Evolutionary conservation across 75 land plant genomes (phyloP).

Genomic region (Cryptomeria japonica): DNA sequence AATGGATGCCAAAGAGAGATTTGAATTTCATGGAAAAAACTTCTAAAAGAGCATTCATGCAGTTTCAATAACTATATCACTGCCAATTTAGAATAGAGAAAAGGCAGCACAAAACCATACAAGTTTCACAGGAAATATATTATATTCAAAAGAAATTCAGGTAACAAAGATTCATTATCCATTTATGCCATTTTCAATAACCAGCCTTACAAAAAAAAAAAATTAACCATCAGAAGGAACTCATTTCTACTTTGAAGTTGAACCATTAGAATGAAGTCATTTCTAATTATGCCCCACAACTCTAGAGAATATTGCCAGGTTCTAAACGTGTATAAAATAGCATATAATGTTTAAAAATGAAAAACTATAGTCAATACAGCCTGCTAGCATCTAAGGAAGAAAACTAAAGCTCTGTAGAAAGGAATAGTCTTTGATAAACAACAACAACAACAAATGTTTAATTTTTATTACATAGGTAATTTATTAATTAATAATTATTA

Average conservation of each 20-base stretch:
- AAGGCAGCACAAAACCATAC: neutral
- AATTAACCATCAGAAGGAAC: neutral
- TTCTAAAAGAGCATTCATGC: slow-evolving; percentile 41
- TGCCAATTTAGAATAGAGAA: slow-evolving; percentile 27
- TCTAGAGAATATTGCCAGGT: too few relatives aligned
- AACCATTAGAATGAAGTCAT: too few relatives aligned
- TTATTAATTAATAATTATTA: too few relatives aligned
- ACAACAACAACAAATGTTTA: neutral
- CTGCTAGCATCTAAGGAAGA: too few relatives aligned
- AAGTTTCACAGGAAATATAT: neutral
- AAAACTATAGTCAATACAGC: too few relatives aligned
- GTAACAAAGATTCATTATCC: neutral
- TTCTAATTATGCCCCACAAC: too few relatives aligned
- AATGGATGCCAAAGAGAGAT: neutral
- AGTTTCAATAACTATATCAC: slow-evolving; percentile 64
- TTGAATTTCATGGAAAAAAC: neutral
- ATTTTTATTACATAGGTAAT: too few relatives aligned
- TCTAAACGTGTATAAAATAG: too few relatives aligned
- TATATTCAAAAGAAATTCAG: neutral
- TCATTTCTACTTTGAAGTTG: neutral
- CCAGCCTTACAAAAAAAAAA: neutral
- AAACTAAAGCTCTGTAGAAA: too few relatives aligned
- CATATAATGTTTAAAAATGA: too few relatives aligned
- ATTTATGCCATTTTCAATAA: neutral
- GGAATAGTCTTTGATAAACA: neutral